These are phyloP conservation scores for Metschnikowia drakensbergensis DNA, from an alignment of 805 yeast species.

Conservation along the genomic window DNA sequence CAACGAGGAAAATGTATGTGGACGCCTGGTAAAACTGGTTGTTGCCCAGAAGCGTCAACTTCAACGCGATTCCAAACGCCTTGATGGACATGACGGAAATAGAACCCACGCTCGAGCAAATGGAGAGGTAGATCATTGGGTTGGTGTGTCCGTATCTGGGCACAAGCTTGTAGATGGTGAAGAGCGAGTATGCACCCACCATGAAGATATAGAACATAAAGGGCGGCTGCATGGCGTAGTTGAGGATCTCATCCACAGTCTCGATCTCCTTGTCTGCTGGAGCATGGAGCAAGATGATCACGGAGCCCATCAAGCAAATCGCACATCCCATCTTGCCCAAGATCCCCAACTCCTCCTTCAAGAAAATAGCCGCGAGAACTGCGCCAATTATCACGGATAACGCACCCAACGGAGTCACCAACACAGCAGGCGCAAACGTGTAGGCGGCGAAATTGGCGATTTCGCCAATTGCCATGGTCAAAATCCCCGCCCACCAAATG, in stretches of 20 bases:
- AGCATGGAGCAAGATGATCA: constrained; percentile 84
- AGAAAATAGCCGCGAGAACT: constrained; percentile 76
- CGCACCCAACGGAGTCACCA: constrained; percentile 91
- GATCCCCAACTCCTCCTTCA: constrained; percentile 82
- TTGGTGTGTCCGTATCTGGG: constrained; percentile 75
- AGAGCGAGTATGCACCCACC: constrained; percentile 64
- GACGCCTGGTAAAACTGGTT: constrained; percentile 84
- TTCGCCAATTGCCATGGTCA: constrained; percentile 88
- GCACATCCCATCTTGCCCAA: constrained; percentile 93
- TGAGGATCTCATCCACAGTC: constrained; percentile 83
- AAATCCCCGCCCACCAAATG: constrained; percentile 91
- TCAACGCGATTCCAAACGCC: constrained; percentile 89
- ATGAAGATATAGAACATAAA: constrained; percentile 62
- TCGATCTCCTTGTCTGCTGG: constrained; percentile 89
- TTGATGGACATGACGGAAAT: constrained; percentile 88
- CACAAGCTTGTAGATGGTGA: constrained; percentile 80
- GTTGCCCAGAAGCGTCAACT: constrained; percentile 77
- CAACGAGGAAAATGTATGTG: constrained; percentile 74
- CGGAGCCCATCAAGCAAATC: constrained; percentile 81
- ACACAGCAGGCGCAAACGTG: constrained; percentile 90
- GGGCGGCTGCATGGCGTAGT: constrained; percentile 74
- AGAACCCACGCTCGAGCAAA: constrained; percentile 87
- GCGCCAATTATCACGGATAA: constrained; percentile 89
- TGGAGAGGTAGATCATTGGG: constrained; percentile 86
- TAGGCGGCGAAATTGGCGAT: constrained; percentile 91